Evolutionary conservation across 257 asterid genomes (phyloP).

Genomic region (Primulina huaijiensis): DNA sequence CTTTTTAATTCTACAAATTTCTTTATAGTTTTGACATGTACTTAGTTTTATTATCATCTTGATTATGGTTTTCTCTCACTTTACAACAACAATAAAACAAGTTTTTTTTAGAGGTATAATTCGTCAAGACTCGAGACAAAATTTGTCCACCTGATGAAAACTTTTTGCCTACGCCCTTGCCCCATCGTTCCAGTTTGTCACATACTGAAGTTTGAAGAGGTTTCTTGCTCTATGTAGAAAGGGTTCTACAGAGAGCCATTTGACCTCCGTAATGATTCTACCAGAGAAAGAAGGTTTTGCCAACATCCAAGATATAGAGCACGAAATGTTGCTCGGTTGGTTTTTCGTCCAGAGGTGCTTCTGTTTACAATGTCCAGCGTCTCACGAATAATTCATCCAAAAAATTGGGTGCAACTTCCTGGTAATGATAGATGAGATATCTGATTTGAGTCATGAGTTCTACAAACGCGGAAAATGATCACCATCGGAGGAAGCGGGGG

Average conservation of each 20-base stretch:
- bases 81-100: too few species aligned
- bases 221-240: slow-evolving; percentile 17
- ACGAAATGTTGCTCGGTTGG: slow-evolving; percentile 18
- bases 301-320: slow-evolving; percentile 34
- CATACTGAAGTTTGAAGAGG: slow-evolving; percentile 13
- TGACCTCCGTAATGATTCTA: slow-evolving; percentile 14
- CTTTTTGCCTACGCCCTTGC: too few species aligned
- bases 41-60: too few species aligned
- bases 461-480: slow-evolving; percentile 19
- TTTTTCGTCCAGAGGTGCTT: neutral
- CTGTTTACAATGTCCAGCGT: slow-evolving; percentile 4
- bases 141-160: too few species aligned
- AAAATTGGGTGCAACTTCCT: slow-evolving; percentile 12
- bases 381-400: slow-evolving; percentile 22
- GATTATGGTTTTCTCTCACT: too few species aligned
- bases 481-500: slow-evolving; percentile 22
- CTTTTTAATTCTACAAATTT: too few species aligned
- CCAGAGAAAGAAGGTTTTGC: slow-evolving; percentile 12
- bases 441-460: slow-evolving; percentile 9
- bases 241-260: slow-evolving; percentile 16
- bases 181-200: too few species aligned
- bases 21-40: too few species aligned
- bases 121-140: too few species aligned
- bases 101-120: too few species aligned
- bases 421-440: slow-evolving; percentile 14